Conservation (phyloP, 495 filamentous ascomycete genomes). For the Pyrenopolyporus hunteri region DNA sequence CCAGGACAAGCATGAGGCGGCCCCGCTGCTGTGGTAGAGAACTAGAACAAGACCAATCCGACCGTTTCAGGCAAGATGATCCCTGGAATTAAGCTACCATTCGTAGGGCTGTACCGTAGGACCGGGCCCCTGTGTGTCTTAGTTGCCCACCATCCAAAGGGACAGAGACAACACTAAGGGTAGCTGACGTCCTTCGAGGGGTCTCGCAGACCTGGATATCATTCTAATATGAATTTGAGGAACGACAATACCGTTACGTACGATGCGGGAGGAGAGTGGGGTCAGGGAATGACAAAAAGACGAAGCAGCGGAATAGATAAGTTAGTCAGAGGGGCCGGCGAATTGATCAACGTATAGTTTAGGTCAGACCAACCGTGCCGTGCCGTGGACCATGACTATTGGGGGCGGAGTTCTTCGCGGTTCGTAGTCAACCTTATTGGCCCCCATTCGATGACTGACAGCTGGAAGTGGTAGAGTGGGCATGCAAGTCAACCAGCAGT, state of each 20-base stretch:
- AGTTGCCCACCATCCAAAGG: conserved; percentile 28
- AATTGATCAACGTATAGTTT: conserved; percentile 15
- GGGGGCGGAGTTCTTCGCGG: conserved; percentile 16
- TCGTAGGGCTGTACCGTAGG: conserved; percentile 38
- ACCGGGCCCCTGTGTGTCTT: conserved; percentile 39
- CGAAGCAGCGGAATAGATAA: conserved; percentile 4
- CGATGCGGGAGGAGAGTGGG: too few species aligned
- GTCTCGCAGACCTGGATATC: not conserved
- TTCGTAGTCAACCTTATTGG: conserved; percentile 22
- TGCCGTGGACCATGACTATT: conserved; percentile 7
- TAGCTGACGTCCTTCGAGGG: not conserved
- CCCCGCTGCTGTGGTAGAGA: conserved; percentile 15
- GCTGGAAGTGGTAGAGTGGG: conserved; percentile 26
- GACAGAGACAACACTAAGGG: too few species aligned
- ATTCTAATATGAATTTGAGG: not conserved
- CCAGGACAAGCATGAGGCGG: conserved; percentile 13
- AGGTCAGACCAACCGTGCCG: conserved; percentile 17
- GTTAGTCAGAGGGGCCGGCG: not conserved
- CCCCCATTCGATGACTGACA: conserved; percentile 36
- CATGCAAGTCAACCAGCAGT: conserved; percentile 23
- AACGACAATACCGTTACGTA: not conserved
- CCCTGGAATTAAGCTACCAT: conserved; percentile 34
- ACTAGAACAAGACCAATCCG: conserved; percentile 31
- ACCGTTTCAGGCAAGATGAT: conserved; percentile 33
- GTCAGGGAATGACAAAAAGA: not conserved